Conservation (phyloP, 441 rosid species). For the Euphorbia corollata region DNA sequence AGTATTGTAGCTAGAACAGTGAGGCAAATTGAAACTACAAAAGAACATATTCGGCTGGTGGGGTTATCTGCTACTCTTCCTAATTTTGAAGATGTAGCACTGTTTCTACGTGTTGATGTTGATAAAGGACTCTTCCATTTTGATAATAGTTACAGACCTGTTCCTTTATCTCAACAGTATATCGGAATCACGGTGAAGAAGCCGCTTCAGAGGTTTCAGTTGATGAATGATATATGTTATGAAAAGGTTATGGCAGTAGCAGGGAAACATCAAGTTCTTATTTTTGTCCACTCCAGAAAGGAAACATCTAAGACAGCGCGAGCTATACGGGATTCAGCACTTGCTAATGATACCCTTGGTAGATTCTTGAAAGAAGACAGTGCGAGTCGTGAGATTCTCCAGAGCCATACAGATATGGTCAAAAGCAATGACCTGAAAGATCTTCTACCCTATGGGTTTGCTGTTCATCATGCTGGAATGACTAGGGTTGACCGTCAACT, state of each 20-base stretch:
- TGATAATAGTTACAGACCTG: slow-evolving; percentile 91
- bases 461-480: slow-evolving; percentile 95
- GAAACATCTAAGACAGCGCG: slow-evolving; percentile 94
- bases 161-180: slow-evolving; percentile 84
- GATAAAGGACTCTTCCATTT: slow-evolving; percentile 69
- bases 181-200: slow-evolving; percentile 80
- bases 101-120: slow-evolving; percentile 69
- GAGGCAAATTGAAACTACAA: slow-evolving; percentile 83
- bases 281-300: slow-evolving; percentile 95
- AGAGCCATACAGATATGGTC: slow-evolving; percentile 58
- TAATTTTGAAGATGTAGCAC: slow-evolving; percentile 83
- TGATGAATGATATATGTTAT: slow-evolving; percentile 95
- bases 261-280: slow-evolving; percentile 91
- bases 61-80: slow-evolving; percentile 95
- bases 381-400: slow-evolving; percentile 76
- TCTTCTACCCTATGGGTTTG: slow-evolving; percentile 87
- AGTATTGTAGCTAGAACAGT: slow-evolving; percentile 97
- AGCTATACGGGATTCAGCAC: slow-evolving; percentile 76
- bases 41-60: slow-evolving; percentile 84
- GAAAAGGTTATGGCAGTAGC: slow-evolving; percentile 84
- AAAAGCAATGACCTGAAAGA: slow-evolving; percentile 76
- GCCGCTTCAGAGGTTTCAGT: slow-evolving; percentile 90
- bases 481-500: slow-evolving; percentile 73
- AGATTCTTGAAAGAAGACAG: slow-evolving; percentile 82
- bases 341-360: slow-evolving; percentile 75